Evolutionary conservation across 2,329 filamentous ascomycete species (phyloP).

Genomic region (Hymenotorrendiella dingleyae): DNA sequence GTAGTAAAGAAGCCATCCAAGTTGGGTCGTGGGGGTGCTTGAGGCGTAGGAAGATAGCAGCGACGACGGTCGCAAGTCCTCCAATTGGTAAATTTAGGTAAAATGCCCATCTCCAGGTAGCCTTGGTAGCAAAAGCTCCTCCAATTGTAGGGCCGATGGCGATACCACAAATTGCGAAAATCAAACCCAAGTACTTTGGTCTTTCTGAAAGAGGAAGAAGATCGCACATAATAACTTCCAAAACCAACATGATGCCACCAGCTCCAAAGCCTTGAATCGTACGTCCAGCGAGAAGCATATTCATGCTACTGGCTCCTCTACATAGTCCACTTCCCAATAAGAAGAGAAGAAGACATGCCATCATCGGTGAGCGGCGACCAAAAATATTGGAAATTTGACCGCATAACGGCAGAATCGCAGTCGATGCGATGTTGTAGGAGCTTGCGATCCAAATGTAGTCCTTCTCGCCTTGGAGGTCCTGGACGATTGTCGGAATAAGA

Average conservation of each 20-base stretch:
- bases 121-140: constrained; percentile 3
- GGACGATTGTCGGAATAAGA: background rate
- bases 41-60: constrained; percentile 5
- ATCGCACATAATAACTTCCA: constrained; percentile 43
- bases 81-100: constrained; percentile 42
- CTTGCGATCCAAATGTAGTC: background rate
- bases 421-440: background rate
- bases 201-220: constrained; percentile 42
- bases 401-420: background rate
- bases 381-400: constrained; percentile 5
- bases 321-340: background rate
- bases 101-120: constrained; percentile 36
- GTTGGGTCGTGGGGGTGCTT: constrained; percentile 16
- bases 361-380: background rate
- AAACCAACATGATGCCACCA: constrained; percentile 39
- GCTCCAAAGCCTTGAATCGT: constrained; percentile 37
- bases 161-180: constrained; percentile 23
- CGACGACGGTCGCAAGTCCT: constrained; percentile 1
- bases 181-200: constrained; percentile 35
- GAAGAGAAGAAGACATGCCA: background rate
- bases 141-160: constrained; percentile 17
- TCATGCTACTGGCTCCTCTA: background rate
- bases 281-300: constrained; percentile 2
- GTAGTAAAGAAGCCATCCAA: constrained; percentile 29
- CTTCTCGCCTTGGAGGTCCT: background rate